Evolutionary conservation across 768 basidiomycete genomes (phyloP).

Genomic region (Tremella fuciformis): DNA sequence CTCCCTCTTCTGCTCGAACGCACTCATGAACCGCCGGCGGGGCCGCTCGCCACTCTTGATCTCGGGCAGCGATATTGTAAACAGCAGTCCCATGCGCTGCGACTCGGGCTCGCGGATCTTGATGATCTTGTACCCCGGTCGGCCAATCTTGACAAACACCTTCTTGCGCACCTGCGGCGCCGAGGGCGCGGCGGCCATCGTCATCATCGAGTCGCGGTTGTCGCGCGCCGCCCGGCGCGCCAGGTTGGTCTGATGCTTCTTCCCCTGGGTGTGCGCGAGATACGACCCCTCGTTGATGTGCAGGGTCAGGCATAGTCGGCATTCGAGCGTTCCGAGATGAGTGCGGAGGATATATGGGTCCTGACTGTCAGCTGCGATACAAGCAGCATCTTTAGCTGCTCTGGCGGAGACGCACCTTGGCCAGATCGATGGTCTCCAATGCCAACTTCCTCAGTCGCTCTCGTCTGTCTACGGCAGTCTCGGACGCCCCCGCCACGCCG

Average conservation of each 20-base stretch:
- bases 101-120: slow-evolving; percentile 83
- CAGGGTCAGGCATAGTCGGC: slow-evolving; percentile 91
- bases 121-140: slow-evolving; percentile 72
- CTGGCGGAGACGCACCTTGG: slow-evolving; percentile 65
- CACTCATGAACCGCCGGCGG: slow-evolving; percentile 88
- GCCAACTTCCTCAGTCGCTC: slow-evolving; percentile 93
- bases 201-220: slow-evolving; percentile 82
- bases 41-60: slow-evolving; percentile 82
- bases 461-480: slow-evolving; percentile 90
- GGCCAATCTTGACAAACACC: slow-evolving; percentile 93
- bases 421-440: slow-evolving; percentile 94
- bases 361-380: slow-evolving; percentile 52
- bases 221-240: slow-evolving; percentile 96
- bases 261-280: slow-evolving; percentile 97
- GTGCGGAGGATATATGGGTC: slow-evolving; percentile 99
- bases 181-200: slow-evolving; percentile 59
- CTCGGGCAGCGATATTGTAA: slow-evolving; percentile 85
- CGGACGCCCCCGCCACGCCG: slow-evolving; percentile 75
- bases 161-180: slow-evolving; percentile 75
- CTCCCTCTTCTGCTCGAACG: slow-evolving; percentile 95
- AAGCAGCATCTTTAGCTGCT: not conserved
- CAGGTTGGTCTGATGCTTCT: slow-evolving; percentile 98
- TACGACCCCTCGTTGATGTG: slow-evolving; percentile 99
- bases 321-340: slow-evolving; percentile 96
- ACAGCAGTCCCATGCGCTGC: slow-evolving; percentile 93